These are phyloP conservation scores for Bryoerythrophyllum caledonicum DNA, from an alignment of 225 moss, liverwort and hornwort genomes.

Conservation along the genomic window DNA sequence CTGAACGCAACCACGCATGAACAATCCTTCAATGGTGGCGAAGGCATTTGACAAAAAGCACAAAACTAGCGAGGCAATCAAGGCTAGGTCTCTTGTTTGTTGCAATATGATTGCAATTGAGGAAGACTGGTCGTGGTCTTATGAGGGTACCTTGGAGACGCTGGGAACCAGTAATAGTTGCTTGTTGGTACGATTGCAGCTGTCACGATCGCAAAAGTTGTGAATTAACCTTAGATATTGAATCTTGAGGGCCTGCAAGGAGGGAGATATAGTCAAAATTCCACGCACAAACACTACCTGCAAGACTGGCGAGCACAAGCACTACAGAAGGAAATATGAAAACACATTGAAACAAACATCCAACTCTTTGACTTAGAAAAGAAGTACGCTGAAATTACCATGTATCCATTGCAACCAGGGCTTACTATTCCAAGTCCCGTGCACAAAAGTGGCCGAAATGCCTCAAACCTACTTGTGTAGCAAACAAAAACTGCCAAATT, in stretches of 20 bases:
- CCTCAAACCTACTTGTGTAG: neutral
- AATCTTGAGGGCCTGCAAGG: conserved; percentile 74
- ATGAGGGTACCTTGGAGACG: conserved; percentile 40
- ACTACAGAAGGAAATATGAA: neutral
- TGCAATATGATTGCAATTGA: conserved; percentile 5
- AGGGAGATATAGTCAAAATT: conserved; percentile 15
- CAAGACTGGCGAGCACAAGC: neutral
- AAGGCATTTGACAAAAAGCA: conserved; percentile 17
- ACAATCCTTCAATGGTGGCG: conserved; percentile 1
- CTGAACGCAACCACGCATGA: conserved; percentile 31
- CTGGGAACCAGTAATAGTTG: conserved; percentile 54
- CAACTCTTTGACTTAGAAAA: conserved; percentile 3
- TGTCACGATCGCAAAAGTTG: conserved; percentile 83
- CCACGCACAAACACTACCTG: conserved; percentile 2
- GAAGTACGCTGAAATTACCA: conserved; percentile 5
- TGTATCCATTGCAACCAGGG: neutral
- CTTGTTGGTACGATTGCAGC: conserved; percentile 75
- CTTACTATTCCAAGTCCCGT: neutral
- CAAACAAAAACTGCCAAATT: conserved; percentile 5
- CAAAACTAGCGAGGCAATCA: conserved; percentile 13
- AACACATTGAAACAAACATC: neutral
- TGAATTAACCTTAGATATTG: conserved; percentile 75
- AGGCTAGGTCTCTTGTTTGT: neutral
- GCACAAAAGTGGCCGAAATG: neutral
- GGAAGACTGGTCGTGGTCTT: conserved; percentile 3